Evolutionary conservation across 257 asterid species (phyloP), one percentile per base, ranked within the genome.

Genomic region (Scutellaria minor): DNA sequence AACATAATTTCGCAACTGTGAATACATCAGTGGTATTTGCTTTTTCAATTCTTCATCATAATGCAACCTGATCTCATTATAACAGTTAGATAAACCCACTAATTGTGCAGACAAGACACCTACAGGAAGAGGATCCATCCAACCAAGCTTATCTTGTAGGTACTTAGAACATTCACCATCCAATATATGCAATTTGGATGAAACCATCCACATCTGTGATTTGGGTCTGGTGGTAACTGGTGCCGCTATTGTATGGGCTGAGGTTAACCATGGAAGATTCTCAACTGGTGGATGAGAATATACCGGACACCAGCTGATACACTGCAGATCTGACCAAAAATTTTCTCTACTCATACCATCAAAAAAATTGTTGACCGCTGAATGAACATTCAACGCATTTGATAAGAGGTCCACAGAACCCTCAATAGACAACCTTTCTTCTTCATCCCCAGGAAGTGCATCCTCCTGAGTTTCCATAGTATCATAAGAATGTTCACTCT

Each of bases 141-240:
- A 93, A 71, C 98, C 98, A 78, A 93, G 96, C 79, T 83, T 85
- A 35, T 72, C 71, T 77, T 84, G 87, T 66, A 90, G 84, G 77
- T 75, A 65, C 72, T 81, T 85, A 13, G 94, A 84, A 78, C 97
- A 89, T 72, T 87, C 92, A 39, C 97, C 96, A 72, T 88, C 92
- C 80, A 93, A 78, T 78, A 93, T 69, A 80, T 85, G 91, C 82
- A 89, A 72, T 78, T 82, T 85, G 39, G 91, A 84, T 64, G 98
- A 91, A 71, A 85, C 89, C 76, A 86, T 80, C 98, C 98, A 93
- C 96, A 91, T 89, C 75, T 91, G 92, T 61, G 98, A 87, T 82
- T 81, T 67, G 61, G 97, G 96, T 65, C 96, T 85, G 76, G 90
- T 90, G 61, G 53, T 78, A 79, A 73, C 42, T 40, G 98, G 96